Conservation (phyloP, 2,329 filamentous ascomycete genomes). For the Dothistroma pini region DNA sequence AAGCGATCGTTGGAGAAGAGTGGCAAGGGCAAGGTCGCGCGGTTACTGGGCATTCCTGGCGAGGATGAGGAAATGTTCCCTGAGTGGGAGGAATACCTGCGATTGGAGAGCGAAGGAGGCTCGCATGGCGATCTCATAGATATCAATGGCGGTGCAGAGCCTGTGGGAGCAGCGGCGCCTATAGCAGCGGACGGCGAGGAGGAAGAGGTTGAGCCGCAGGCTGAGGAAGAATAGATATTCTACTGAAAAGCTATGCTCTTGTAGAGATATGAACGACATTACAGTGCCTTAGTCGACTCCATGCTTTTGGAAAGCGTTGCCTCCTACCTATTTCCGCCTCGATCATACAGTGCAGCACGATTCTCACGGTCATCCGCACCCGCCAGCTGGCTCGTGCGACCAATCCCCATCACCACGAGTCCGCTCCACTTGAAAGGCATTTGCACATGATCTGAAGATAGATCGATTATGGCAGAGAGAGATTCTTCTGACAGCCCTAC, state of each 20-base stretch:
- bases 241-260: not conserved
- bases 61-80: constrained; percentile 72
- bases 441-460: constrained; percentile 44
- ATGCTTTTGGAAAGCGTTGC: not conserved
- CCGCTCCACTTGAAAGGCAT: constrained; percentile 38
- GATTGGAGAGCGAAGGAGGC: constrained; percentile 70
- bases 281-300: not conserved
- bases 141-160: constrained; percentile 35
- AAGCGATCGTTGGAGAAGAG: constrained; percentile 77
- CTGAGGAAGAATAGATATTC: constrained; percentile 8
- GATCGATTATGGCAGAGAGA: constrained; percentile 33
- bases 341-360: not conserved
- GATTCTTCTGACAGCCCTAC: too few relatives aligned
- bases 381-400: constrained; percentile 12
- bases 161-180: constrained; percentile 15
- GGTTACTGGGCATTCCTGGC: constrained; percentile 76
- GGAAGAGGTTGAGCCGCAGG: constrained; percentile 8
- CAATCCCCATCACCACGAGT: constrained; percentile 38
- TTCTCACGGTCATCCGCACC: constrained; percentile 8
- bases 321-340: constrained; percentile 2
- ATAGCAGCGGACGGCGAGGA: constrained; percentile 17
- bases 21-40: constrained; percentile 80
- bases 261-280: not conserved
- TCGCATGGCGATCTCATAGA: constrained; percentile 40
- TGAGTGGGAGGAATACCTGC: constrained; percentile 89